These are phyloP conservation scores for Stachybotrys chartarum DNA, from an alignment of 2,329 filamentous ascomycete genomes.

Conservation along the genomic window DNA sequence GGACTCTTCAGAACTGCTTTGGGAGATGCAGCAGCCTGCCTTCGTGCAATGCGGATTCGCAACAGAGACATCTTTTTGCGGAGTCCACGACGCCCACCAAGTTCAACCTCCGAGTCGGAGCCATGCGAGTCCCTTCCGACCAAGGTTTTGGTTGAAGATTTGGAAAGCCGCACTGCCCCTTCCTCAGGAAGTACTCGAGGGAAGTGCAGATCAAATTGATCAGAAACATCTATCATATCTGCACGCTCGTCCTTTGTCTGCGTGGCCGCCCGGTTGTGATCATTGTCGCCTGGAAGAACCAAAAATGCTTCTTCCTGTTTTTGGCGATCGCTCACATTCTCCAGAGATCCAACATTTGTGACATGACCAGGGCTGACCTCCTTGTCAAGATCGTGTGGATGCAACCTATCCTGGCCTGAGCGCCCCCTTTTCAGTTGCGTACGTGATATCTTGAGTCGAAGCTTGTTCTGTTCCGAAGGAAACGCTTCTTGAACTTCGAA, in stretches of 20 bases:
- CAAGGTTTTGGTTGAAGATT: constrained; percentile 5
- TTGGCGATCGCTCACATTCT: background rate
- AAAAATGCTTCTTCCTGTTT: no score
- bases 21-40: background rate
- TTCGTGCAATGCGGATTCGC: constrained; percentile 12
- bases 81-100: constrained; percentile 7
- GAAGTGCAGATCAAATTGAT: constrained; percentile 27
- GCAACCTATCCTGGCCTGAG: constrained; percentile 2
- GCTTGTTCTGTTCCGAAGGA: constrained; percentile 7
- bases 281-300: background rate
- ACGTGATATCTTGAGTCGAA: constrained; percentile 26
- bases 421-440: constrained; percentile 15
- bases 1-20: background rate
- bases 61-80: constrained; percentile 23
- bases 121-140: constrained; percentile 7
- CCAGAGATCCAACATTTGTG: background rate
- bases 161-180: constrained; percentile 4
- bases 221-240: constrained; percentile 15
- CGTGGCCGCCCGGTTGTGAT: background rate
- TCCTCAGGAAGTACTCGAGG: constrained; percentile 14
- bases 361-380: background rate
- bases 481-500: constrained; percentile 17
- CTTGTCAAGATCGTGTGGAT: background rate
- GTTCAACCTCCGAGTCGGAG: constrained; percentile 2
- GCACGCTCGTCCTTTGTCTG: background rate